These are phyloP conservation scores for Umbelopsis sp. DNA, from an alignment of 192 early-diverging fungal species.

Conservation along the genomic window DNA sequence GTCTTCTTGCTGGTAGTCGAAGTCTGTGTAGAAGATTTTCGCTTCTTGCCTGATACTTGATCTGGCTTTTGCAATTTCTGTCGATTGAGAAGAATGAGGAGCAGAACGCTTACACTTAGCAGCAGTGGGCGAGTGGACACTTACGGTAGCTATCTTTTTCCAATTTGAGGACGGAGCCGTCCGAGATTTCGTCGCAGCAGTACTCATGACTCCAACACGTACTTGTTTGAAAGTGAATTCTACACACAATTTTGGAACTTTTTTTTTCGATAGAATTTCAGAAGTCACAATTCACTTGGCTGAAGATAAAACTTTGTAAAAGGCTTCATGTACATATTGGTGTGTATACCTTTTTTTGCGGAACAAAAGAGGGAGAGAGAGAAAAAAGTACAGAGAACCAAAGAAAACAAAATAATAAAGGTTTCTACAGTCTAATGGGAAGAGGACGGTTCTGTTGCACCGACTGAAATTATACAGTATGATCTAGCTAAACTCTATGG, in stretches of 20 bases:
- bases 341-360: too few relatives aligned
- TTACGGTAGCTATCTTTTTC: conserved; percentile 49
- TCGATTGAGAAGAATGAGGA: background rate
- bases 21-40: conserved; percentile 27
- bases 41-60: conserved; percentile 37
- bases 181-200: conserved; percentile 6
- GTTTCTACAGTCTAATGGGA: conserved; percentile 17
- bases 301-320: too few relatives aligned
- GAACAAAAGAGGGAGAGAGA: background rate
- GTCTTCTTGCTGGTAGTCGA: conserved; percentile 8
- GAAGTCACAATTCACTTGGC: too few relatives aligned
- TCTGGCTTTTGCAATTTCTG: conserved; percentile 25
- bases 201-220: background rate
- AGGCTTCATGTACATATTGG: too few relatives aligned
- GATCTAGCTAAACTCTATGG: conserved; percentile 11
- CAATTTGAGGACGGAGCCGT: conserved; percentile 50
- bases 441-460: background rate
- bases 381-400: background rate
- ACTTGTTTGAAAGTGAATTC: background rate
- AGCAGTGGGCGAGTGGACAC: background rate
- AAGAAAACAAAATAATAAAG: too few relatives aligned
- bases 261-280: too few relatives aligned
- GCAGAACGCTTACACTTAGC: background rate
- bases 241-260: background rate
- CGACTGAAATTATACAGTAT: background rate